Percentiles rank a stretch among this genome's conserved stretches.
These are phyloP conservation scores for Naematelia aurantialba DNA, from an alignment of 768 basidiomycete species.

Conservation along the genomic window DNA sequence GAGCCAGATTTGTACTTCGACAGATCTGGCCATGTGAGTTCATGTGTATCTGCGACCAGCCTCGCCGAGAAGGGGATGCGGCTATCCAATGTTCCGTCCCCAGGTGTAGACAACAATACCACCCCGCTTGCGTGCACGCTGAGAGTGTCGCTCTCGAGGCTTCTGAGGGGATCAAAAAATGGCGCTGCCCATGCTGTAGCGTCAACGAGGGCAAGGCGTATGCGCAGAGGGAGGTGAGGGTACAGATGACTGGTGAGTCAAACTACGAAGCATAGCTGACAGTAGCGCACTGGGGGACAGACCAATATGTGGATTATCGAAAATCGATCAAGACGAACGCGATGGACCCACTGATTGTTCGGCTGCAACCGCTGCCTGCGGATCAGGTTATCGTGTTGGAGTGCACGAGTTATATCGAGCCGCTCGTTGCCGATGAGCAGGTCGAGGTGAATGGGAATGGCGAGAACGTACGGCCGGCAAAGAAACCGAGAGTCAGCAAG, in stretches of 20 bases:
- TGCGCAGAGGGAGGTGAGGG: conserved; percentile 23
- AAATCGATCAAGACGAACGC: conserved; percentile 24
- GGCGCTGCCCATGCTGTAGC: conserved; percentile 46
- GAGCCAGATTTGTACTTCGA: conserved; percentile 30
- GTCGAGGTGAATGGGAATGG: not conserved
- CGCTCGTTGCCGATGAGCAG: conserved; percentile 21
- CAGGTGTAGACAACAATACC: conserved; percentile 41
- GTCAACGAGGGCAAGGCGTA: conserved; percentile 41
- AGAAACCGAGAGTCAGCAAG: not conserved
- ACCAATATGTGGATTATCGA: conserved; percentile 33
- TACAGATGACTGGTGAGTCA: conserved; percentile 34
- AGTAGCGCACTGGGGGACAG: conserved; percentile 28
- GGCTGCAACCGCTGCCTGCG: conserved; percentile 5
- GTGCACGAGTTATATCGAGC: conserved; percentile 26
- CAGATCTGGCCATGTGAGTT: conserved; percentile 25
- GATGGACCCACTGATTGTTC: conserved; percentile 13
- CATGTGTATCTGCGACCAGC: conserved; percentile 27
- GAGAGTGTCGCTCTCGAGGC: conserved; percentile 18
- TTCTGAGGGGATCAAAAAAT: conserved; percentile 14
- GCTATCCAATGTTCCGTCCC: conserved; percentile 27
- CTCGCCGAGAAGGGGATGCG: conserved; percentile 16
- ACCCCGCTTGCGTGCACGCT: conserved; percentile 33
- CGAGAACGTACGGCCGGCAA: not conserved
- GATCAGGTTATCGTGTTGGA: conserved; percentile 17
- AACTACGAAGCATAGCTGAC: not conserved